Conservation (phyloP, 75 land plant species). For the Selaginella moellendorffii region DNA sequence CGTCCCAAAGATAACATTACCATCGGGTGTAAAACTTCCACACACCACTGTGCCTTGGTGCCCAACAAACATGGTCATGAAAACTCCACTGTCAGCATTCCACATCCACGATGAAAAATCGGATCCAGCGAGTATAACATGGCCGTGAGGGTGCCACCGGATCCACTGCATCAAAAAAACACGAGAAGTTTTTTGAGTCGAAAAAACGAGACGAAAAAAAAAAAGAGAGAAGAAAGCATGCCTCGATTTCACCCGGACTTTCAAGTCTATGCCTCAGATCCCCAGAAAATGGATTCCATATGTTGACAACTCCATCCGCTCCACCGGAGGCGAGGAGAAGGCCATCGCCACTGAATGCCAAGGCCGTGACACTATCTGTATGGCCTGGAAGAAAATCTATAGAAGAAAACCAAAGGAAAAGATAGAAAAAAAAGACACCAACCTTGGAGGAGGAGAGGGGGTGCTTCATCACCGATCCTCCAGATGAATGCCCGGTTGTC, state of each 20-base stretch:
- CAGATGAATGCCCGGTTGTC: conserved; percentile 76
- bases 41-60: conserved; percentile 70
- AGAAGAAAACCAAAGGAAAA: no score
- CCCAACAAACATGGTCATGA: conserved; percentile 55
- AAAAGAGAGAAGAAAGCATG: no score
- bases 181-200: neutral
- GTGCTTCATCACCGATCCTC: conserved; percentile 50
- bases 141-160: conserved; percentile 90
- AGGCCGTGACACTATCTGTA: conserved; percentile 46
- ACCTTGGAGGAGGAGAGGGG: conserved; percentile 51
- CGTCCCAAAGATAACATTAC: conserved; percentile 21
- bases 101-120: conserved; percentile 85
- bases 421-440: no score
- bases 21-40: conserved; percentile 96
- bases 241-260: conserved; percentile 83
- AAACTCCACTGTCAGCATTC: conserved; percentile 69
- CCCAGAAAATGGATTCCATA: conserved; percentile 62
- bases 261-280: conserved; percentile 46
- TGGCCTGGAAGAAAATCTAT: conserved; percentile 48
- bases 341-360: conserved; percentile 78
- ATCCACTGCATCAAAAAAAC: conserved; percentile 49
- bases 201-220: no score
- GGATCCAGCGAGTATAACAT: conserved; percentile 78
- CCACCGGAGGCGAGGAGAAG: conserved; percentile 77
- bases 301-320: conserved; percentile 58